Base-by-base conservation (phyloP, 345 rosid species). In the Hibiscus trionum region DNA sequence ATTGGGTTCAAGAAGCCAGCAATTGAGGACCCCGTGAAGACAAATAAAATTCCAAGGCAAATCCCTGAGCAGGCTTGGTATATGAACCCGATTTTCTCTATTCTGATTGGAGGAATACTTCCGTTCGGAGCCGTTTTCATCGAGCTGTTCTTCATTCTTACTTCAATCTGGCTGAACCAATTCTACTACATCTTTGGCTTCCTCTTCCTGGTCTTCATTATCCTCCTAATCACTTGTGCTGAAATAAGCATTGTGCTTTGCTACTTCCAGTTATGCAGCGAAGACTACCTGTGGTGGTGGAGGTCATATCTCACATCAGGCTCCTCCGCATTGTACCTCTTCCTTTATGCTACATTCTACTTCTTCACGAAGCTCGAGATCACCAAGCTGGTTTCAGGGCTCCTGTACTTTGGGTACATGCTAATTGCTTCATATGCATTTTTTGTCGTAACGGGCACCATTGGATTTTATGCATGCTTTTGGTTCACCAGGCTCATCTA, bases 281-380 rank as follows among this genome's bases (percentile, higher is more conserved):
- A 90, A 72, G 96, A 90, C 80, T 90, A 90, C 72, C 84, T 86
- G 2, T 90, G 95, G 90, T 90, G 96, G 96, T 90, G 96, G 96
- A 90, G 96, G 75, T 87, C 96, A n/a, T 90, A 90, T 82, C 88
- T 90, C 19, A 90, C 92, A 19, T 86, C 96, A 7, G 96, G 92
- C 75, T 90, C 95, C 19, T 90, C 95, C 7, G 92, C 95, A 0
- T 39, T 90, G 0, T 90, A 90, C 69, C 90, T 90, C 69, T 88
- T 88, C 79, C 88, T 87, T 17, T 90, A 90, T 2, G 92, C 96
- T 0, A 82, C 90, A 4, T 90, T 90, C 79, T 90, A 90, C 83
- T 90, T 90, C 88, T 90, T 90, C 86, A 90, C 92, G 11, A 90
- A 90, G 83, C 96, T 90, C 3, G 92, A 87, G 73, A 90, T 90